Evolutionary conservation across 108 stramenopile genomes (phyloP).

Genomic region (Cylindrotheca closterium): DNA sequence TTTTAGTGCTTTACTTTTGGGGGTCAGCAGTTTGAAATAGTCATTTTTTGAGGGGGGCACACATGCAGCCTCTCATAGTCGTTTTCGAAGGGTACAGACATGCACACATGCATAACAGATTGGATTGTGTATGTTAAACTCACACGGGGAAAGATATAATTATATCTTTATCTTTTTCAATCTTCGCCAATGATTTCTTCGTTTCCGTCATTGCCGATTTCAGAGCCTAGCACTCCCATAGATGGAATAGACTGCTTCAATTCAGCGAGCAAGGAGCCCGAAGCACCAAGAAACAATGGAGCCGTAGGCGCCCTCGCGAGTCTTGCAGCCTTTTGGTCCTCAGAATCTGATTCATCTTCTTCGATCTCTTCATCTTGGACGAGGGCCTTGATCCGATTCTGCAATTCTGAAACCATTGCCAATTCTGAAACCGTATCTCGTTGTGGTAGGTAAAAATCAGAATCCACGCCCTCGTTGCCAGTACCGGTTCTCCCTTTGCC

Average conservation of each 20-base stretch:
- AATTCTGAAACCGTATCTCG: constrained; percentile 25
- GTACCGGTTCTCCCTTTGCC: background rate
- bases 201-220: too few species aligned
- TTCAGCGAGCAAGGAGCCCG: constrained; percentile 24
- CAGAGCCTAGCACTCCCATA: too few species aligned
- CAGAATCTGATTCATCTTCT: constrained; percentile 2
- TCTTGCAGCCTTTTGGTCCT: constrained; percentile 3
- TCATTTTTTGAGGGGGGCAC: too few species aligned
- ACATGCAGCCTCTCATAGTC: too few species aligned
- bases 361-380: background rate
- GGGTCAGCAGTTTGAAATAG: too few species aligned
- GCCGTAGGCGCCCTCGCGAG: constrained; percentile 1
- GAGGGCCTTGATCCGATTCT: constrained; percentile 15
- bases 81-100: too few species aligned
- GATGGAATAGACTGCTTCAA: constrained; percentile 13
- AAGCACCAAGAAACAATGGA: constrained; percentile 29
- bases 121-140: too few species aligned
- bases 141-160: too few species aligned
- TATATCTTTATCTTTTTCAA: too few species aligned
- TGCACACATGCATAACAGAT: too few species aligned
- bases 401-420: constrained; percentile 24
- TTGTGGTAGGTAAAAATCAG: background rate
- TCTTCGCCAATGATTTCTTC: too few species aligned
- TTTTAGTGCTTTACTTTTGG: too few species aligned
- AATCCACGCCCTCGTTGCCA: background rate